phyloP scores from a whole-genome alignment of 2,329 filamentous ascomycete species.

The Fusarium sp. region DNA sequence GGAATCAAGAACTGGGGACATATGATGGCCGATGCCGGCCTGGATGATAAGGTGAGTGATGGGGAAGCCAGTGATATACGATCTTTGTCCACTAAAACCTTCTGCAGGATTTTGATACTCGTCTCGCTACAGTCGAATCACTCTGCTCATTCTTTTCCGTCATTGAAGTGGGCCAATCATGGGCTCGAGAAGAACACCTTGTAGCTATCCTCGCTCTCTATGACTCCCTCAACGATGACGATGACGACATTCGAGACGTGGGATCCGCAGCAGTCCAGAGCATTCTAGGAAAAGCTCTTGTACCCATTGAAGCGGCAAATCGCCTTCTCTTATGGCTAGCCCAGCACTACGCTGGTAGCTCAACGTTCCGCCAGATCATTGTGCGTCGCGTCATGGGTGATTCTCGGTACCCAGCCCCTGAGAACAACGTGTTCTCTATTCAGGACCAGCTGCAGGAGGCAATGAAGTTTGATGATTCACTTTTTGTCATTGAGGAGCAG shows the following conservation, averaged over 20 bases:
- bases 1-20: slow-evolving; percentile 57
- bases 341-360: slow-evolving; percentile 47
- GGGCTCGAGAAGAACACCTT: slow-evolving; percentile 55
- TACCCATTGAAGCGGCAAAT: slow-evolving; percentile 59
- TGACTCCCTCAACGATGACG: slow-evolving; percentile 86
- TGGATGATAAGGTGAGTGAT: slow-evolving; percentile 58
- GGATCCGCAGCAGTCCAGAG: slow-evolving; percentile 63
- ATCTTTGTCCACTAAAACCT: slow-evolving; percentile 29
- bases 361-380: slow-evolving; percentile 54
- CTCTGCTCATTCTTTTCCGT: slow-evolving; percentile 61
- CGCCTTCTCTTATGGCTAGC: slow-evolving; percentile 58
- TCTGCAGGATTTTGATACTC: slow-evolving; percentile 69
- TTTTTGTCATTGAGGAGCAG: slow-evolving; percentile 91
- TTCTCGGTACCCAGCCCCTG: slow-evolving; percentile 16
- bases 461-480: slow-evolving; percentile 68
- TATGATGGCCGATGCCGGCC: slow-evolving; percentile 60
- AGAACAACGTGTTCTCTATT: slow-evolving; percentile 30
- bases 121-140: slow-evolving; percentile 68
- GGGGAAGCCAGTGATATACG: slow-evolving; percentile 25
- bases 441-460: slow-evolving; percentile 57
- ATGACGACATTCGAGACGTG: slow-evolving; percentile 83
- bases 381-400: slow-evolving; percentile 54
- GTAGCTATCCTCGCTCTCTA: slow-evolving; percentile 74
- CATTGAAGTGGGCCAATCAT: slow-evolving; percentile 26
- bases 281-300: slow-evolving; percentile 58